phyloP scores from a whole-genome alignment of 176 grass and related monocot genomes.

The Aegilops umbellulata region DNA sequence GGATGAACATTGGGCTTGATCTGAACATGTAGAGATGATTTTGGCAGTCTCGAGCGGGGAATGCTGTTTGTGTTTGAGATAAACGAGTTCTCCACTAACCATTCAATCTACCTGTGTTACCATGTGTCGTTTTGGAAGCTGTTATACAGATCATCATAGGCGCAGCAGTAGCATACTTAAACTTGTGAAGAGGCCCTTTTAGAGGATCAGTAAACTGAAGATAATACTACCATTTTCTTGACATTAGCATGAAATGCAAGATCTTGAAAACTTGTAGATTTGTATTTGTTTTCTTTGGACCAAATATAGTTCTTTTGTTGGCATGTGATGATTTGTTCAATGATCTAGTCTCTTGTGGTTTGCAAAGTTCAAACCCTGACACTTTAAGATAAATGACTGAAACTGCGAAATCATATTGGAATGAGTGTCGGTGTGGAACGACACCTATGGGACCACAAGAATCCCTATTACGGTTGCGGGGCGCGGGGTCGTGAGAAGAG shows the following conservation, averaged over 20 bases:
- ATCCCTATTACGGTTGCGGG: too few species aligned
- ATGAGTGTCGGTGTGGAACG: too few species aligned
- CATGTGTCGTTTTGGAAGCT: constrained; percentile 4
- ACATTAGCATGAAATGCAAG: neutral
- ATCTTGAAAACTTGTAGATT: neutral
- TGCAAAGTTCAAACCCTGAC: neutral
- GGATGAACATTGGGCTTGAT: constrained; percentile 71
- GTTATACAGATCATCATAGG: constrained; percentile 4
- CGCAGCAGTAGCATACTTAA: neutral
- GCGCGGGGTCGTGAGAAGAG: too few species aligned
- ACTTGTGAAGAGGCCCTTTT: constrained; percentile 8
- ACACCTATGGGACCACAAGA: too few species aligned
- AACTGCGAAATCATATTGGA: neutral
- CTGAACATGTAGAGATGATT: constrained; percentile 47
- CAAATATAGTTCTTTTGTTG: neutral
- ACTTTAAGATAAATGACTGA: neutral
- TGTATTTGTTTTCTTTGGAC: constrained; percentile 4
- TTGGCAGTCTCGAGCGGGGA: neutral
- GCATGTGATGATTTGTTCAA: neutral
- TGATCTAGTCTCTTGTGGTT: neutral
- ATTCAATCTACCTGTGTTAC: neutral
- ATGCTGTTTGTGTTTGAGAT: neutral
- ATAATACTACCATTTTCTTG: neutral
- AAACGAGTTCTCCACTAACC: constrained; percentile 21
- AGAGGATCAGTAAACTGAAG: constrained; percentile 5